A percentile compares a stretch with the other conserved stretches of the same genome.
Evolutionary conservation across 495 filamentous ascomycete genomes (phyloP).

Genomic region (Endocarpon pusillum): DNA sequence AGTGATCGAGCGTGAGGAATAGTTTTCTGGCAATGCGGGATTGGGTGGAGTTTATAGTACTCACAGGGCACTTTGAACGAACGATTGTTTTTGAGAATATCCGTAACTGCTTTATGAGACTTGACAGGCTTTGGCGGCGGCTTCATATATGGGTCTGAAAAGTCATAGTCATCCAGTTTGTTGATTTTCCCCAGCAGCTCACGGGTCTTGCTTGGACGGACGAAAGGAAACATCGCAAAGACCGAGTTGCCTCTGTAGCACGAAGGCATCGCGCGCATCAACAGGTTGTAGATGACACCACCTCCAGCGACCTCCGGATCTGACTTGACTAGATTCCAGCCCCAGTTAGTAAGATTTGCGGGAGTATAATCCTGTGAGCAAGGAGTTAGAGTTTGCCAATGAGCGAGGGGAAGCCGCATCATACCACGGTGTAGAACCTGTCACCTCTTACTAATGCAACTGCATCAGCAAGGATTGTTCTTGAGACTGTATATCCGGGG

Average conservation of each 20-base stretch:
- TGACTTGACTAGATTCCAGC: slow-evolving; percentile 55
- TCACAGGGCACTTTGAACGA: too few species aligned
- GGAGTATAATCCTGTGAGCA: slow-evolving; percentile 62
- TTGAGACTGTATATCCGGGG: slow-evolving; percentile 23
- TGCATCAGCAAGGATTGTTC: slow-evolving; percentile 27
- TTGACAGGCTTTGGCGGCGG: too few species aligned
- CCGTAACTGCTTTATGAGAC: too few species aligned
- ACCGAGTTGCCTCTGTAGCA: slow-evolving; percentile 65
- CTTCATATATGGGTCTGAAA: slow-evolving; percentile 40
- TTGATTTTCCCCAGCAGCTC: slow-evolving; percentile 56
- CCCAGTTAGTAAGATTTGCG: slow-evolving; percentile 63
- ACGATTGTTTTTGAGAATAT: too few species aligned
- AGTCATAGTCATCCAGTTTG: slow-evolving; percentile 54
- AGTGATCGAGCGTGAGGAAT: too few species aligned
- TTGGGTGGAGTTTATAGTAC: too few species aligned
- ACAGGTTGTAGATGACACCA: slow-evolving; percentile 73
- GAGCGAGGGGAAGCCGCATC: too few species aligned
- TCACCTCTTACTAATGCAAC: slow-evolving; percentile 27
- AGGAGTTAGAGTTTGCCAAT: too few species aligned
- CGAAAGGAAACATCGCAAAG: slow-evolving; percentile 78
- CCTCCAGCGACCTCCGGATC: slow-evolving; percentile 61
- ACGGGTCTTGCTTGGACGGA: slow-evolving; percentile 52
- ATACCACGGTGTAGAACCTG: slow-evolving; percentile 24
- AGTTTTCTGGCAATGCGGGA: too few species aligned
- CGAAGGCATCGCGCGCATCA: slow-evolving; percentile 61